Percentiles rank a stretch among this genome's conserved stretches.
phyloP scores from a whole-genome alignment of 345 rosid species.

The Citropsis articulata region DNA sequence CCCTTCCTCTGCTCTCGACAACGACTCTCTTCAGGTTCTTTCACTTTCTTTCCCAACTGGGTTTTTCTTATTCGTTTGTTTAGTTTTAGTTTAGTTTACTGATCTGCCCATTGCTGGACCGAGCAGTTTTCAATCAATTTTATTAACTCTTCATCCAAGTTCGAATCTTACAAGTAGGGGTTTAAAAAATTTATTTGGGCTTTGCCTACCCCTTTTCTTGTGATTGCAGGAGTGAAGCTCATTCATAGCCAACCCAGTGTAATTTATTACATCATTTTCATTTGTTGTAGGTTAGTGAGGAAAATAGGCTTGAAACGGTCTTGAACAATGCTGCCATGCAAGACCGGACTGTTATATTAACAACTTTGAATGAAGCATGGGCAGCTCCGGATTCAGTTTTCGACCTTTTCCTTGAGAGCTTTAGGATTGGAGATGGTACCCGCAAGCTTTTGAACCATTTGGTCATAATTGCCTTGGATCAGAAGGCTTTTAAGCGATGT shows the following conservation, averaged over 20 bases:
- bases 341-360: conserved; percentile 63
- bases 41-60: too few species aligned
- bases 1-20: conserved; percentile 17
- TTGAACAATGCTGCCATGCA: conserved; percentile 56
- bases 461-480: conserved; percentile 76
- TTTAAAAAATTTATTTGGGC: too few species aligned
- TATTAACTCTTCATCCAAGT: too few species aligned
- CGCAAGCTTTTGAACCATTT: conserved; percentile 56
- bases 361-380: conserved; percentile 89
- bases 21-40: conserved; percentile 2
- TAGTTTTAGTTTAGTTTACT: too few species aligned
- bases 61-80: too few species aligned
- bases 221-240: too few species aligned
- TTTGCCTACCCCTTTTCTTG: too few species aligned
- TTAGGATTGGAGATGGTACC: conserved; percentile 60
- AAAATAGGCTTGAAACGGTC: conserved; percentile 53
- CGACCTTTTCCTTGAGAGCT: conserved; percentile 82
- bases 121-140: too few species aligned
- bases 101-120: too few species aligned
- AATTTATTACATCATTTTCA: too few species aligned
- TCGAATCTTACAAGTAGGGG: too few species aligned
- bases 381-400: conserved; percentile 58
- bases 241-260: too few species aligned
- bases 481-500: conserved; percentile 63
- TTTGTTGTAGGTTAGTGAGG: conserved; percentile 22